A percentile compares a stretch with the other conserved stretches of the same genome.
Evolutionary conservation across 257 asterid species (phyloP).

Genomic region (Verbena officinalis): DNA sequence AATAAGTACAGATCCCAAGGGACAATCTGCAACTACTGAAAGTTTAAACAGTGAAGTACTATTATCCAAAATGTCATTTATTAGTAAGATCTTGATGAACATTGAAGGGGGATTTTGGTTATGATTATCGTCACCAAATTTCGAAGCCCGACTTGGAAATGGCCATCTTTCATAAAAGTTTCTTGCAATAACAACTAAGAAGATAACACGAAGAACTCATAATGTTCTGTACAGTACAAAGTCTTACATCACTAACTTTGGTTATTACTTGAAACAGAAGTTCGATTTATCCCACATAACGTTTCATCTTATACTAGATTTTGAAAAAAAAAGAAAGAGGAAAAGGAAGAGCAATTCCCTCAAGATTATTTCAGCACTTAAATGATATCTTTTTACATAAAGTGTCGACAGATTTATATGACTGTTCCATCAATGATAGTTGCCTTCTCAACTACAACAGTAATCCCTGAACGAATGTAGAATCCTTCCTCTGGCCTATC

Average conservation of each 20-base stretch:
- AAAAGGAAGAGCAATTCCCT: background rate
- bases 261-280: conserved; percentile 22
- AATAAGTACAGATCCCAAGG: too few relatives aligned
- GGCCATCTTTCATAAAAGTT: too few relatives aligned
- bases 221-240: conserved; percentile 23
- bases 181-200: background rate
- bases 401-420: conserved; percentile 39
- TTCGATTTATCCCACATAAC: conserved; percentile 20
- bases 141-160: too few relatives aligned
- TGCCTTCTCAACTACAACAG: conserved; percentile 73
- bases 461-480: conserved; percentile 82
- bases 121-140: too few relatives aligned
- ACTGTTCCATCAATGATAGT: conserved; percentile 74
- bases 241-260: conserved; percentile 7
- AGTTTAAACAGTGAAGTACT: too few relatives aligned
- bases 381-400: conserved; percentile 10
- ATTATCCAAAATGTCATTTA: too few relatives aligned
- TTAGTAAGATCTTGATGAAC: too few relatives aligned
- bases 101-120: too few relatives aligned
- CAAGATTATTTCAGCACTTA: conserved; percentile 17
- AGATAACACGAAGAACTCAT: background rate
- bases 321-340: background rate
- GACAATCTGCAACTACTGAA: too few relatives aligned
- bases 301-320: conserved; percentile 15
- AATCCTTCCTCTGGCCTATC: conserved; percentile 78